Percentiles rank a stretch among this genome's conserved stretches.
Conservation (phyloP, 306 rosid species). For the Cucurbita ficifolia region DNA sequence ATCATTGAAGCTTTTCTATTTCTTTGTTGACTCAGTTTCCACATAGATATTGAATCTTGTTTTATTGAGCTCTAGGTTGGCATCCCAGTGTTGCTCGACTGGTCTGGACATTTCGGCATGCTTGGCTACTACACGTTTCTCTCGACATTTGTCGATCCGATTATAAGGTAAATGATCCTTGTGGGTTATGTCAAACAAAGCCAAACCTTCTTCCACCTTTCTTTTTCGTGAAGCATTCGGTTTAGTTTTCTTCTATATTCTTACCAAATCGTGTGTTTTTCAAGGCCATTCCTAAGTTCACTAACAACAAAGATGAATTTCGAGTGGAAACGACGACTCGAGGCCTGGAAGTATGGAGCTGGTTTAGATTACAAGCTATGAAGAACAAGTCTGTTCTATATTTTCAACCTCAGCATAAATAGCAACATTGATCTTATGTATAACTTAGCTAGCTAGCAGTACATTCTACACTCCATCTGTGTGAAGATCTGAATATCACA, state of each 20-base stretch:
- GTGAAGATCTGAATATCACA: background rate
- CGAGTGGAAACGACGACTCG: constrained; percentile 61
- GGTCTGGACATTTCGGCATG: constrained; percentile 72
- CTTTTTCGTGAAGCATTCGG: background rate
- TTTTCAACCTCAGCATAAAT: background rate
- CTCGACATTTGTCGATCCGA: constrained; percentile 55
- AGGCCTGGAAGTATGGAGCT: constrained; percentile 95
- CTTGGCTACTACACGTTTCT: constrained; percentile 70
- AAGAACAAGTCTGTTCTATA: background rate
- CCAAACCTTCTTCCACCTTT: background rate
- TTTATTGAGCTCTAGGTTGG: constrained; percentile 48
- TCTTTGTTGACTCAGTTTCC: background rate
- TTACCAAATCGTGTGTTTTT: constrained; percentile 7
- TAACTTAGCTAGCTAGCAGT: background rate
- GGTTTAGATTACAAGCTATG: constrained; percentile 79
- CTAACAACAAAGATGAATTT: constrained; percentile 47
- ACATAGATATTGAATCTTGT: background rate
- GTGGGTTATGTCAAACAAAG: background rate
- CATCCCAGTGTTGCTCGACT: constrained; percentile 66
- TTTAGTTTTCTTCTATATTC: background rate
- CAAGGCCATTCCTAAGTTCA: constrained; percentile 41
- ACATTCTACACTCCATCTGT: background rate
- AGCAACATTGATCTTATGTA: background rate
- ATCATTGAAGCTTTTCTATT: background rate
- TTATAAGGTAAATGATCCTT: constrained; percentile 39